Percentiles rank a stretch among this genome's conserved stretches.
Evolutionary conservation across 345 rosid species (phyloP).

Genomic region (Melaleuca alternifolia): DNA sequence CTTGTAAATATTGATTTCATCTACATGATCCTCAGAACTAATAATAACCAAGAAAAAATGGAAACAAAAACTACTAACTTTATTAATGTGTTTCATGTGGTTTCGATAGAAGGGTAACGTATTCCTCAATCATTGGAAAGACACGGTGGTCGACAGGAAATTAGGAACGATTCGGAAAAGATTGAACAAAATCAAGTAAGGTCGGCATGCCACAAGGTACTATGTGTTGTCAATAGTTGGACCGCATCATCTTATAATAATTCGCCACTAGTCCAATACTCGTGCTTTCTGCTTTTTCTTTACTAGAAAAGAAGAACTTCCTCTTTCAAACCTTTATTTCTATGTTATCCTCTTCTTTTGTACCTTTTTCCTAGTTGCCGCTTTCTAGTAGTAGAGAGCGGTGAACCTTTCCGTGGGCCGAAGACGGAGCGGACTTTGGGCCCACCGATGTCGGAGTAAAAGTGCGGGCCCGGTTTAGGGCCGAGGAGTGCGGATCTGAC

Average conservation of each 20-base stretch:
- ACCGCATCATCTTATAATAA: background rate
- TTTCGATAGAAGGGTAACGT: background rate
- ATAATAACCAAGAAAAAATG: background rate
- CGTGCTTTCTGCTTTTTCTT: background rate
- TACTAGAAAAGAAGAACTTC: background rate
- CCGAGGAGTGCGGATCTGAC: background rate
- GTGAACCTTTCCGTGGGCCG: background rate
- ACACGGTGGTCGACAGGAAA: background rate
- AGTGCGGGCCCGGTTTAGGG: background rate
- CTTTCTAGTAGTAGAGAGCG: background rate
- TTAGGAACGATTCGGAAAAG: background rate
- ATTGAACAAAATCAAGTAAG: background rate
- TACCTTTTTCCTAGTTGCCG: background rate
- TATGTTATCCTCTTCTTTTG: background rate
- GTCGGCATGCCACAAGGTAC: background rate
- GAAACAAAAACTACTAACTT: background rate
- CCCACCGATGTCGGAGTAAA: background rate
- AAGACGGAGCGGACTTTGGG: background rate
- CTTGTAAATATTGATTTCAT: background rate
- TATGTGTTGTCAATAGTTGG: background rate
- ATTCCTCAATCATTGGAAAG: background rate
- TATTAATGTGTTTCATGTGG: background rate
- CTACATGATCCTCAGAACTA: background rate
- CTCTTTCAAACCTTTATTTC: background rate
- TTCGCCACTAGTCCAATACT: accelerated